These are phyloP conservation scores for Blumeria graminis DNA, from an alignment of 2,329 filamentous ascomycete species.

Conservation along the genomic window DNA sequence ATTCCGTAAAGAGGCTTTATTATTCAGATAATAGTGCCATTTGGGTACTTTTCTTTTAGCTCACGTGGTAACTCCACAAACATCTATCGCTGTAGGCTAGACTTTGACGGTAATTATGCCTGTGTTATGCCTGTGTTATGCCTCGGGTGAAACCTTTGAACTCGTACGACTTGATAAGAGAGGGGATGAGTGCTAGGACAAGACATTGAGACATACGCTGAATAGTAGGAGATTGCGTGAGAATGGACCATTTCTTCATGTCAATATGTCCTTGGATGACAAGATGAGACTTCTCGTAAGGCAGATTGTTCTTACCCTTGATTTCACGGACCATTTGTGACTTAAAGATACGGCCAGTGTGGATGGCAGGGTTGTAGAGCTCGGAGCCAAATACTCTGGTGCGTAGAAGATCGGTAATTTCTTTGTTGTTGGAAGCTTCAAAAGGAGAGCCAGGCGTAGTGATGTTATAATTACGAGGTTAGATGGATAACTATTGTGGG, in stretches of 20 bases:
- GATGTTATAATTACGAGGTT: too few relatives aligned
- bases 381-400: not conserved
- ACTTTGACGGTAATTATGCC: not conserved
- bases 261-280: not conserved
- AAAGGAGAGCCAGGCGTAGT: not conserved
- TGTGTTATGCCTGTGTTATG: not conserved
- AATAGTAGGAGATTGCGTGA: not conserved
- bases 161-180: not conserved
- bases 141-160: not conserved
- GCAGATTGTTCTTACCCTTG: not conserved
- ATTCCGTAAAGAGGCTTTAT: not conserved
- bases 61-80: not conserved
- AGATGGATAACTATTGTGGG: too few relatives aligned
- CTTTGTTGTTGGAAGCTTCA: not conserved
- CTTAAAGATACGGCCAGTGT: not conserved
- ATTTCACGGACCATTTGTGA: not conserved
- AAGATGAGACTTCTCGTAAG: not conserved
- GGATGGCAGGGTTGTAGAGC: not conserved
- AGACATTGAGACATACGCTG: not conserved
- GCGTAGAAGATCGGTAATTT: not conserved
- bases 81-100: not conserved
- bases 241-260: not conserved
- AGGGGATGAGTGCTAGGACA: not conserved
- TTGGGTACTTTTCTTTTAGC: not conserved
- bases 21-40: not conserved